Percentiles rank a stretch among this genome's conserved stretches.
Conservation (phyloP, 2,329 filamentous ascomycete species). For the Fusarium pseudoanthophilum region DNA sequence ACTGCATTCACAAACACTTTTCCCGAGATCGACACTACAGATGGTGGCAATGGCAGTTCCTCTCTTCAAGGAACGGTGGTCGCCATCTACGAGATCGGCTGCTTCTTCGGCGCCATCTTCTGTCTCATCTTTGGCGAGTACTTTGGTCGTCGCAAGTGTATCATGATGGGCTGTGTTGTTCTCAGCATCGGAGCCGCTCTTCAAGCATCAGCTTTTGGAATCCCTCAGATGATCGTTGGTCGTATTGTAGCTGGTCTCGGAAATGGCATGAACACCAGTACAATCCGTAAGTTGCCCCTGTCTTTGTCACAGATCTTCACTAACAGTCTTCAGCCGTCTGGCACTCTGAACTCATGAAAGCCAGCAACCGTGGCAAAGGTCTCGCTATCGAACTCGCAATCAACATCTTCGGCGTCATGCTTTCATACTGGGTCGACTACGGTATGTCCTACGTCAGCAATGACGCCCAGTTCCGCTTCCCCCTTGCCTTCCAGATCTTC, state of each 20-base stretch:
- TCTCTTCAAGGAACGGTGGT: conserved; percentile 58
- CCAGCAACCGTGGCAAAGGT: conserved; percentile 50
- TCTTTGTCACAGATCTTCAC: not conserved
- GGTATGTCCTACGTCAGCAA: conserved; percentile 51
- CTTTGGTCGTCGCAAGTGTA: conserved; percentile 55
- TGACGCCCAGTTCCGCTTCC: conserved; percentile 57
- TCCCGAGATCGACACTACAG: conserved; percentile 51
- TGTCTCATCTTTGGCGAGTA: conserved; percentile 54
- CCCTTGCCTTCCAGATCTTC: conserved; percentile 56
- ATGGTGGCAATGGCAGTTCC: conserved; percentile 52
- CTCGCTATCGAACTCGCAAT: conserved; percentile 49
- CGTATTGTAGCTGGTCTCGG: conserved; percentile 58
- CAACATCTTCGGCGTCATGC: conserved; percentile 53
- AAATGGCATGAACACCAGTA: conserved; percentile 61
- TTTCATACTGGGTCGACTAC: conserved; percentile 53
- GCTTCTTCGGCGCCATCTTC: conserved; percentile 58
- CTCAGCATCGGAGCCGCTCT: conserved; percentile 57
- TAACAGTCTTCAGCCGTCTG: conserved; percentile 46
- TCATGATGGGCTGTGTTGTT: conserved; percentile 53
- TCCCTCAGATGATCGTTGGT: conserved; percentile 57
- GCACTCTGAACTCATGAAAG: conserved; percentile 56
- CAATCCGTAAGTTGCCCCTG: conserved; percentile 48
- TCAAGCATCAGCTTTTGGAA: conserved; percentile 52
- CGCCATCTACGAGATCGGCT: conserved; percentile 60
- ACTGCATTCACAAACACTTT: conserved; percentile 48